Evolutionary conservation across 2,329 filamentous ascomycete species (phyloP).

Genomic region (Amylocarpus encephaloides): DNA sequence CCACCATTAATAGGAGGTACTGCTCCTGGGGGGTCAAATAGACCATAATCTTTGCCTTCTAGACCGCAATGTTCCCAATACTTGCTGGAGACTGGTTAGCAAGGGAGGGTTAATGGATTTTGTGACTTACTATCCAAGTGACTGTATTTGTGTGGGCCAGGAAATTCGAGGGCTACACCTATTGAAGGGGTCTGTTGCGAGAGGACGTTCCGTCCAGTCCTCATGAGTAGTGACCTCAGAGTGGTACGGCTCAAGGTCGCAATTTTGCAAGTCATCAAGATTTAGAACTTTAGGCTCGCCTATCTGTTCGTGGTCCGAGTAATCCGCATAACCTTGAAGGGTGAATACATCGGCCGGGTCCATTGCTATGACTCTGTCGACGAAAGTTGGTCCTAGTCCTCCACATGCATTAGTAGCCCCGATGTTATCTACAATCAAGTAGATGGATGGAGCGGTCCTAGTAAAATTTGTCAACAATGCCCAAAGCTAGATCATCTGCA

Average conservation of each 20-base stretch:
- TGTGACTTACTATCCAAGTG: slow-evolving; percentile 16
- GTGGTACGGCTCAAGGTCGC: not conserved
- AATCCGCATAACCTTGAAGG: not conserved
- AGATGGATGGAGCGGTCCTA: slow-evolving; percentile 5
- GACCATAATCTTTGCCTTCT: slow-evolving; percentile 33
- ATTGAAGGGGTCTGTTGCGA: slow-evolving; percentile 6
- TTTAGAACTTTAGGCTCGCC: not conserved
- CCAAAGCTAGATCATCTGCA: not conserved
- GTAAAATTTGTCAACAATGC: not conserved
- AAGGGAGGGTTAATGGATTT: not conserved
- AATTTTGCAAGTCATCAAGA: not conserved
- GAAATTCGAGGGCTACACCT: slow-evolving; percentile 18
- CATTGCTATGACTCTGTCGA: not conserved
- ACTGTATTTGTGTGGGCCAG: slow-evolving; percentile 14
- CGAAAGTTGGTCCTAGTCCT: not conserved
- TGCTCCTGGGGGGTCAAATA: slow-evolving; percentile 38
- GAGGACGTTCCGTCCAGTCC: slow-evolving; percentile 1
- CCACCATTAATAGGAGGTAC: slow-evolving; percentile 28
- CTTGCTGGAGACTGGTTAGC: not conserved
- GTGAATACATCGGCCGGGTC: not conserved
- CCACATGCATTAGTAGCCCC: slow-evolving; percentile 2
- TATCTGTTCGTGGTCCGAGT: not conserved
- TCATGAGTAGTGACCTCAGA: not conserved
- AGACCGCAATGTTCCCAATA: slow-evolving; percentile 34
- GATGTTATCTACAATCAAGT: slow-evolving; percentile 4